Conservation (phyloP, 2,329 filamentous ascomycete species). For the Nannizziopsis barbatae region DNA sequence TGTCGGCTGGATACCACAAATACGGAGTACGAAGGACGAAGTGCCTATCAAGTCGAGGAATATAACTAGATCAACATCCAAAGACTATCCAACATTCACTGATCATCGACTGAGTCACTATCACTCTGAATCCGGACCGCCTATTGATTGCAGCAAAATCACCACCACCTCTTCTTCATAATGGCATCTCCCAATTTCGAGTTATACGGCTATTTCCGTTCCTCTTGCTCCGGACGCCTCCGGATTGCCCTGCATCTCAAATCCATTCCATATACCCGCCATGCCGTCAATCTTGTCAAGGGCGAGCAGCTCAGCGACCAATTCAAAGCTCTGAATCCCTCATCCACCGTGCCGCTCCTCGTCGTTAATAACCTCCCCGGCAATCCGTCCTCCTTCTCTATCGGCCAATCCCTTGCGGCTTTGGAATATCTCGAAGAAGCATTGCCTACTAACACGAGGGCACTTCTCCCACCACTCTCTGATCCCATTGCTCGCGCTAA, state of each 20-base stretch:
- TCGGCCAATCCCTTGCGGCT: constrained; percentile 49
- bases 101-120: no score
- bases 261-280: constrained; percentile 37
- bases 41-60: no score
- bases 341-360: constrained; percentile 45
- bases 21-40: no score
- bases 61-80: no score
- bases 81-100: no score
- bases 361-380: constrained; percentile 19
- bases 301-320: constrained; percentile 40
- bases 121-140: no score
- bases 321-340: constrained; percentile 45
- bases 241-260: constrained; percentile 51
- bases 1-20: no score
- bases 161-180: background rate
- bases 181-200: constrained; percentile 18
- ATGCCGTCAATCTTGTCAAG: constrained; percentile 45
- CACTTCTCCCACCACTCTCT: constrained; percentile 38
- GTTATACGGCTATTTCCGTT: constrained; percentile 52
- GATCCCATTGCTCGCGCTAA: constrained; percentile 37
- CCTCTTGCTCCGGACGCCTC: constrained; percentile 51
- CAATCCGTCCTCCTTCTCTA: constrained; percentile 27
- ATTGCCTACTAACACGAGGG: constrained; percentile 26
- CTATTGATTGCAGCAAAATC: background rate
- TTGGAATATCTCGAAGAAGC: constrained; percentile 53